Conservation (phyloP, 345 rosid genomes). For the Eucalyptus cloeziana region DNA sequence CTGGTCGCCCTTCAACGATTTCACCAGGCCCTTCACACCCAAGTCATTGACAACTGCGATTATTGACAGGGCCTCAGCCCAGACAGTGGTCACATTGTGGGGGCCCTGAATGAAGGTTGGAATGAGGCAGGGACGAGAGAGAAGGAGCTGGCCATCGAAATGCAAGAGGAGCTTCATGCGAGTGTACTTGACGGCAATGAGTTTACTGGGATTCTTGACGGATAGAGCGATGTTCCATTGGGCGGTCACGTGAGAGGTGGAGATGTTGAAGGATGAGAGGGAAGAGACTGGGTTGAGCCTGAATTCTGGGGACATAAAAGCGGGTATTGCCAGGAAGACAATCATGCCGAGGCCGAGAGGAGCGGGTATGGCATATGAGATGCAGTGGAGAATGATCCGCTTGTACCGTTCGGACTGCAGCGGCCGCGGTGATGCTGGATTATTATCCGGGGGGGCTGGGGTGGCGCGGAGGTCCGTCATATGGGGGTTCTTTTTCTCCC, state of each 20-base stretch:
- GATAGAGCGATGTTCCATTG: neutral
- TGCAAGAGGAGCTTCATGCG: fast-evolving
- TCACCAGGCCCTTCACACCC: neutral
- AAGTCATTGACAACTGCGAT: neutral
- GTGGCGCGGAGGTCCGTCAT: no score
- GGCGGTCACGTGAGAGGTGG: neutral
- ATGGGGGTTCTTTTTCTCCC: no score
- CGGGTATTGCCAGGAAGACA: no score
- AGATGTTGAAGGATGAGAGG: neutral
- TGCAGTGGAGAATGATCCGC: no score
- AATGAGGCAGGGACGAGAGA: neutral
- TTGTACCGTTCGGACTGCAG: no score
- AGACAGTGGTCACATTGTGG: neutral
- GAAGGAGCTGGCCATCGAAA: neutral
- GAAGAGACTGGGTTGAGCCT: neutral
- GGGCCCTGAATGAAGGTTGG: neutral
- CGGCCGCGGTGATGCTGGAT: no score
- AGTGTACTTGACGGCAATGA: neutral
- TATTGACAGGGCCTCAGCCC: neutral
- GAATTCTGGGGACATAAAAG: no score
- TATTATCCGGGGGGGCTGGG: no score
- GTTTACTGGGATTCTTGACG: fast-evolving
- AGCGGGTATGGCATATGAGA: no score
- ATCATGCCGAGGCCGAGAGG: no score
- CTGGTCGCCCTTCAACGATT: fast-evolving